These are phyloP conservation scores for Digitaria exilis DNA, from an alignment of 202 grass and related monocot species.

Conservation along the genomic window DNA sequence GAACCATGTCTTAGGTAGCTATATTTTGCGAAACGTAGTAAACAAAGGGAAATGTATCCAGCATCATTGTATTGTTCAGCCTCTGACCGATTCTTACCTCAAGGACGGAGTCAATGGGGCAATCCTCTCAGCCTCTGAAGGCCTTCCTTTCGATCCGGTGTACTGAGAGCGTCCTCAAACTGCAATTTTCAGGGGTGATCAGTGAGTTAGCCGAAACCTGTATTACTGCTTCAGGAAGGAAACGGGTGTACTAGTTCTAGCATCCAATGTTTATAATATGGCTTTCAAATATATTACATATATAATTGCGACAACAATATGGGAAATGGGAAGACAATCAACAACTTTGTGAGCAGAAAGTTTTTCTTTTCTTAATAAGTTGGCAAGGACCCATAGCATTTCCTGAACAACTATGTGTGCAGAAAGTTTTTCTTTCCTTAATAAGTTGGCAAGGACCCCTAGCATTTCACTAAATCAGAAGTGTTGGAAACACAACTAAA, in stretches of 20 bases:
- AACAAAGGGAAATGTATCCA: not conserved
- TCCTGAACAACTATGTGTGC: conserved; percentile 9
- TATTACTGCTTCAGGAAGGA: not conserved
- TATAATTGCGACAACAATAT: no score
- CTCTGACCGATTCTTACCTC: conserved; percentile 50
- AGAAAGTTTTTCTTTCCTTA: not conserved
- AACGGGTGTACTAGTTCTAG: no score
- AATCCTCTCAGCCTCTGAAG: conserved; percentile 54
- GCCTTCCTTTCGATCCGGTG: conserved; percentile 62
- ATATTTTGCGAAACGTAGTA: not conserved
- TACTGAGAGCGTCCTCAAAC: conserved; percentile 78
- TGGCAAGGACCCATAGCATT: no score
- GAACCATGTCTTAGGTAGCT: not conserved
- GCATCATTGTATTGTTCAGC: not conserved
- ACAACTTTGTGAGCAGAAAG: no score
- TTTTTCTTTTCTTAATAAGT: no score
- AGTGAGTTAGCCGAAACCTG: not conserved
- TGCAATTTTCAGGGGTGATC: conserved; percentile 29
- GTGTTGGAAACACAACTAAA: not conserved
- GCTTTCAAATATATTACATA: no score
- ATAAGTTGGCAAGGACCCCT: not conserved
- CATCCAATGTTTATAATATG: no score
- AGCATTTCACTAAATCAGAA: no score
- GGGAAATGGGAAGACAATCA: not conserved
- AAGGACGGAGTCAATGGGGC: conserved; percentile 61